Percentiles rank a stretch among this genome's conserved stretches.
These are phyloP conservation scores for Delitschia confertaspora DNA, from an alignment of 495 filamentous ascomycete genomes.

Conservation along the genomic window DNA sequence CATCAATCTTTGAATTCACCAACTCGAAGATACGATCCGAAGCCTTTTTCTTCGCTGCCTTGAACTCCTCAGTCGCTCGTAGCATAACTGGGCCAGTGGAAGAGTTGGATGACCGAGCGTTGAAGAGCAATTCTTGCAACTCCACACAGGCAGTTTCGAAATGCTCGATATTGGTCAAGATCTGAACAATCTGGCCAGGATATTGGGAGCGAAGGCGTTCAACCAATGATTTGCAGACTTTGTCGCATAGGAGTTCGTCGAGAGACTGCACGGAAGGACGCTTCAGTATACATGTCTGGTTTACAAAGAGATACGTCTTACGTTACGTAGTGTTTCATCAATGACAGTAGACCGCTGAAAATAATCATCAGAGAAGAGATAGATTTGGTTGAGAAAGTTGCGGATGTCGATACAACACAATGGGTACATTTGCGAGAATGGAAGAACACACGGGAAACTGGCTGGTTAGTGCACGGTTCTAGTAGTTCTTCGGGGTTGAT, in stretches of 20 bases:
- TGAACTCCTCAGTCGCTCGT: slow-evolving; percentile 75
- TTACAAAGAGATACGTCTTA: slow-evolving; percentile 28
- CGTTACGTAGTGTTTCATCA: slow-evolving; percentile 76
- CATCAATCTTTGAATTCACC: slow-evolving; percentile 97
- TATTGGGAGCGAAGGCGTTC: slow-evolving; percentile 87
- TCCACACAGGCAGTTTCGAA: slow-evolving; percentile 89
- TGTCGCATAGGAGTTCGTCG: slow-evolving; percentile 79
- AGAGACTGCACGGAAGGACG: slow-evolving; percentile 44
- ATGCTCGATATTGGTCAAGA: slow-evolving; percentile 93
- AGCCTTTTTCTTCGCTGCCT: slow-evolving; percentile 83
- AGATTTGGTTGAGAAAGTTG: slow-evolving; percentile 93
- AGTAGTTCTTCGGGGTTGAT: no score
- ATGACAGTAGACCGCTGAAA: slow-evolving; percentile 80
- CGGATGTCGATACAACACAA: slow-evolving; percentile 95
- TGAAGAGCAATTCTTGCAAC: slow-evolving; percentile 71
- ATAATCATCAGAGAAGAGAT: slow-evolving; percentile 89
- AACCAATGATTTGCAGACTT: slow-evolving; percentile 82
- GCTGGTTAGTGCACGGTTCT: no score
- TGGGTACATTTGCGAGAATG: slow-evolving; percentile 98
- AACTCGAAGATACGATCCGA: slow-evolving; percentile 98
- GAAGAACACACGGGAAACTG: slow-evolving; percentile 83
- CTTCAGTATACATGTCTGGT: background rate
- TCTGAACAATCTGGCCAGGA: slow-evolving; percentile 94
- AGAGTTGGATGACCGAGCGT: slow-evolving; percentile 67
- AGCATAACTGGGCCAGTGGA: slow-evolving; percentile 67